Conservation (phyloP, 352 stramenopile genomes). For the Pseudoperonospora humuli region DNA sequence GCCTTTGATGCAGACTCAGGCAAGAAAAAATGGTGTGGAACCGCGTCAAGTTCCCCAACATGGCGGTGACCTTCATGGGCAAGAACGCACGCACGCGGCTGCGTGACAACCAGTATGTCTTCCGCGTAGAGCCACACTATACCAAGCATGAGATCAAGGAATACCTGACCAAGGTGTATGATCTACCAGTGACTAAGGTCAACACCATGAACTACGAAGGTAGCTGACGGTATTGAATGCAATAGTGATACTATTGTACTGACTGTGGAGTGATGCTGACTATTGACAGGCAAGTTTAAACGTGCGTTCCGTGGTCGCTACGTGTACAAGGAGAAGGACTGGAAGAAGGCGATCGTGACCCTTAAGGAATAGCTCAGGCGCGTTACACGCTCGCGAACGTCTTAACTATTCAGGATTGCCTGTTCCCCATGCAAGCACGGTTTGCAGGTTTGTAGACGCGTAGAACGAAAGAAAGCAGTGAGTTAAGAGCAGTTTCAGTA, state of each 20-base stretch:
- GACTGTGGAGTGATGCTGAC: constrained; percentile 2
- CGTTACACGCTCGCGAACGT: no score
- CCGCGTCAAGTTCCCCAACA: constrained; percentile 81
- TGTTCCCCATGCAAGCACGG: no score
- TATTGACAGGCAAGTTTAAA: constrained; percentile 80
- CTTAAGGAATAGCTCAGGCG: constrained; percentile 58
- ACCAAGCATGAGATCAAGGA: constrained; percentile 97
- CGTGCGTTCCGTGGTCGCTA: constrained; percentile 72
- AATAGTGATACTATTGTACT: not conserved
- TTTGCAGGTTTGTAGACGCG: no score
- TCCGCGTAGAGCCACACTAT: constrained; percentile 92
- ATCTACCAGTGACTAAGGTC: constrained; percentile 90
- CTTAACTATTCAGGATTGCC: no score
- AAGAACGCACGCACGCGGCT: constrained; percentile 74
- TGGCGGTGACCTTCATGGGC: constrained; percentile 81
- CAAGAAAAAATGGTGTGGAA: constrained; percentile 72
- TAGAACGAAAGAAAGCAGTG: no score
- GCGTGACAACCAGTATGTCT: constrained; percentile 84
- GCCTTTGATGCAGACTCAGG: not conserved
- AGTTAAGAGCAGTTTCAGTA: no score
- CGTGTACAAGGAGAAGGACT: constrained; percentile 91
- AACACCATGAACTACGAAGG: constrained; percentile 94
- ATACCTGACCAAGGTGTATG: constrained; percentile 96
- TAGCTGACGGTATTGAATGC: constrained; percentile 5
- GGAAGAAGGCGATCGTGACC: constrained; percentile 90